Percentiles rank a stretch among this genome's conserved stretches.
Evolutionary conservation across 805 yeast genomes (phyloP).

Genomic region (Metschnikowia arizonensis): DNA sequence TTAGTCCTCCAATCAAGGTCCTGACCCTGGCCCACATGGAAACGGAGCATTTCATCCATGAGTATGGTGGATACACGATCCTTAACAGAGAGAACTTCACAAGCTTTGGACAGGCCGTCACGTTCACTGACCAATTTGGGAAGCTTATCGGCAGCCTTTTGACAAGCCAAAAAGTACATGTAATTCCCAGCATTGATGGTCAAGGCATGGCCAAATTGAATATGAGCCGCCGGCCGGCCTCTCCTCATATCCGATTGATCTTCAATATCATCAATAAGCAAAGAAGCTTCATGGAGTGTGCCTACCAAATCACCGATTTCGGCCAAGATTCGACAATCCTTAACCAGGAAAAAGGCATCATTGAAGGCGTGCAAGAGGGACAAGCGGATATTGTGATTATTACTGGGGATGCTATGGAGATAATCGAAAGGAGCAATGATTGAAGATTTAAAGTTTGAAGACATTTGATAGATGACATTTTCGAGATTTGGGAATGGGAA

Average conservation of each 20-base stretch:
- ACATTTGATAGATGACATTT: not conserved
- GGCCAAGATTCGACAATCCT: conserved; percentile 19
- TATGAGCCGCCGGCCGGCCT: conserved; percentile 77
- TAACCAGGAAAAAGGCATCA: conserved; percentile 28
- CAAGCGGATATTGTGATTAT: conserved; percentile 29
- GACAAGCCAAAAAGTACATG: conserved; percentile 72
- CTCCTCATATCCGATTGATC: conserved; percentile 69
- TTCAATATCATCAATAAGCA: conserved; percentile 79
- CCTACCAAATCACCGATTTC: conserved; percentile 29
- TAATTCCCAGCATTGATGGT: conserved; percentile 82
- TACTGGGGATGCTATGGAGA: conserved; percentile 30
- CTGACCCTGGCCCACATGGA: conserved; percentile 87
- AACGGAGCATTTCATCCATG: conserved; percentile 69
- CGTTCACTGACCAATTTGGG: not conserved
- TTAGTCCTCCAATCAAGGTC: conserved; percentile 85
- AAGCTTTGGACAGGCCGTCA: too few species aligned
- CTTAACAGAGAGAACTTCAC: not conserved
- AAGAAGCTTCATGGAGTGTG: conserved; percentile 34
- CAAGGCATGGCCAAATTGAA: conserved; percentile 69
- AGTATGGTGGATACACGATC: conserved; percentile 35
- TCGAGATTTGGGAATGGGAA: conserved; percentile 11
- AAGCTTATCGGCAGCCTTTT: conserved; percentile 30
- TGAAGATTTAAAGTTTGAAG: not conserved
- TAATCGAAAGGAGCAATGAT: conserved; percentile 30
- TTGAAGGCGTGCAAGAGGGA: conserved; percentile 33